Evolutionary conservation across 768 basidiomycete genomes (phyloP).

Genomic region (Nidularia pulvinata): DNA sequence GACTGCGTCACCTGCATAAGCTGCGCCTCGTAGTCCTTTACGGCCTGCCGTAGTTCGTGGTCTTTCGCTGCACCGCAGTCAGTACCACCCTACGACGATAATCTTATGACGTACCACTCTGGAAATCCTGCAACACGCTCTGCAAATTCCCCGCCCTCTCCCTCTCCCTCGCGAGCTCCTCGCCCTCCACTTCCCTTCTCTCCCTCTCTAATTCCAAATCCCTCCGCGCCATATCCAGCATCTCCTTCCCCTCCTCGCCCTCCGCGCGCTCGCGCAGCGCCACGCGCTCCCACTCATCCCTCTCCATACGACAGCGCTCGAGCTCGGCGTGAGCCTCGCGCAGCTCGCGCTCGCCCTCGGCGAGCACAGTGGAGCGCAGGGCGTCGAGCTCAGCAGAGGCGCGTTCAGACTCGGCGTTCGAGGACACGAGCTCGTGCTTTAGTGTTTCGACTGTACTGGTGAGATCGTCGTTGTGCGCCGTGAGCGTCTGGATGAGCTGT

Average conservation of each 20-base stretch:
- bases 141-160: slow-evolving; percentile 86
- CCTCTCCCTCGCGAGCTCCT: slow-evolving; percentile 62
- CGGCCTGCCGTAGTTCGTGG: slow-evolving; percentile 83
- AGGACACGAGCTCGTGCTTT: slow-evolving; percentile 74
- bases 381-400: slow-evolving; percentile 68
- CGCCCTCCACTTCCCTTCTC: slow-evolving; percentile 50
- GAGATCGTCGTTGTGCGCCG: slow-evolving; percentile 77
- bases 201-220: slow-evolving; percentile 71
- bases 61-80: slow-evolving; percentile 68
- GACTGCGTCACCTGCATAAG: slow-evolving; percentile 69
- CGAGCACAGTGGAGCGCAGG: slow-evolving; percentile 61
- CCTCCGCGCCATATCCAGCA: slow-evolving; percentile 52
- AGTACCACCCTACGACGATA: neutral
- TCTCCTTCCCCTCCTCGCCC: slow-evolving; percentile 68
- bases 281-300: slow-evolving; percentile 57
- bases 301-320: slow-evolving; percentile 82
- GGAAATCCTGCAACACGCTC: slow-evolving; percentile 94
- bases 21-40: slow-evolving; percentile 80
- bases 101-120: slow-evolving; percentile 64
- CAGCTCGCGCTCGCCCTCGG: slow-evolving; percentile 75
- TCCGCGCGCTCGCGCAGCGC: slow-evolving; percentile 63
- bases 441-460: slow-evolving; percentile 73
- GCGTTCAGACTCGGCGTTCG: slow-evolving; percentile 75
- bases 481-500: slow-evolving; percentile 77
- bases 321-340: slow-evolving; percentile 85